Evolutionary conservation across 768 basidiomycete genomes (phyloP).

Genomic region (Tephrocybe sp.): DNA sequence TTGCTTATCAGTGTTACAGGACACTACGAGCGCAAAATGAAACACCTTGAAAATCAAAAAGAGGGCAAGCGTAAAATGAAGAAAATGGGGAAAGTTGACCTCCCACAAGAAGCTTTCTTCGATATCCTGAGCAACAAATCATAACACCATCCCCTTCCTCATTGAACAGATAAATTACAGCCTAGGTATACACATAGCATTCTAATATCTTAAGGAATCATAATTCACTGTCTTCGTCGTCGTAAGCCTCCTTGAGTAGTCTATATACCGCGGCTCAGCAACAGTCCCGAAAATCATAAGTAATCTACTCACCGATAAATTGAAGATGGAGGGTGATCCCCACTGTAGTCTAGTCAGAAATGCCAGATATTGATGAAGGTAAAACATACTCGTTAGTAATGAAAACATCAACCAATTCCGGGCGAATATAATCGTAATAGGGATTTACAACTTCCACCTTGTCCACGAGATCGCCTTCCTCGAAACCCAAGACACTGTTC

Average conservation of each 20-base stretch:
- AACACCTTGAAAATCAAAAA: conserved; percentile 87
- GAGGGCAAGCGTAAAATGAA: conserved; percentile 91
- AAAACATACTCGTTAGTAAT: conserved; percentile 92
- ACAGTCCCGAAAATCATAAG: neutral
- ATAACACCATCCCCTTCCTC: conserved; percentile 8
- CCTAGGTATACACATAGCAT: conserved; percentile 16
- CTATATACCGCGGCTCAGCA: conserved; percentile 30
- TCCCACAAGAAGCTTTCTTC: conserved; percentile 97
- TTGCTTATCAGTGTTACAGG: conserved; percentile 38
- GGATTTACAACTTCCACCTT: conserved; percentile 93
- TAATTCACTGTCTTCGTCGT: conserved; percentile 89
- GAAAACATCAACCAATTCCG: conserved; percentile 89
- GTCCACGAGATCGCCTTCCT: conserved; percentile 76
- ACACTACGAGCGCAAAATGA: conserved; percentile 92
- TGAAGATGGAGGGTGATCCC: conserved; percentile 94
- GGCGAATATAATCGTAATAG: conserved; percentile 94
- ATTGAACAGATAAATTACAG: conserved; percentile 20
- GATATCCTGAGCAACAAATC: conserved; percentile 70
- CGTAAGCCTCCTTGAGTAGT: conserved; percentile 91
- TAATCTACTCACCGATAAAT: conserved; percentile 67
- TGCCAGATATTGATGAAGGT: neutral
- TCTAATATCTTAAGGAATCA: conserved; percentile 30
- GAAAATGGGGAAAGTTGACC: conserved; percentile 79
- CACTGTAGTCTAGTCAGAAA: conserved; percentile 43
- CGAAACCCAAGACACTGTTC: conserved; percentile 61